Evolutionary conservation across 1,284 basidiomycete genomes (phyloP), one percentile per base, ranked within the genome.

Genomic region (Golubevia pallescens): DNA sequence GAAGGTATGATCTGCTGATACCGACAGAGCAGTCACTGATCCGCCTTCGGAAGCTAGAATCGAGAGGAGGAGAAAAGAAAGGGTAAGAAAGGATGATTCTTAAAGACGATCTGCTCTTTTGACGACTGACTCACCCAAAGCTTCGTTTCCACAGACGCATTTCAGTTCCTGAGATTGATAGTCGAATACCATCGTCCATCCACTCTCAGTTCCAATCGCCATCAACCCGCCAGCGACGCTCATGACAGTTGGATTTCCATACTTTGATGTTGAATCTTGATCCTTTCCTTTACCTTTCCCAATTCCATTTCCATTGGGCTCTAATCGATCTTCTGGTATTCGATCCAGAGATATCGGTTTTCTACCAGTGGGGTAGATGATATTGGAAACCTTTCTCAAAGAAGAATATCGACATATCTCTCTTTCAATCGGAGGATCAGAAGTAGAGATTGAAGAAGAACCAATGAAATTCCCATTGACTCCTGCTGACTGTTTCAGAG

Each of bases 1-100:
- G 84, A 91, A 98, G 0, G 95, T 96, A 76, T 95, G 93, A 81
- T 99, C 97, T 71, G 93, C 91, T 2, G 95, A 97, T 60, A 99
- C 88, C 1, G 94, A 91, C 3, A 99, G 86, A 0, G 95, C 92
- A 4, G 94, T 97, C 16, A 97, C 93, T n/a, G 93, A 86, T 14
- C 94, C 94, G 16, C 91, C 87, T 8, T 87, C 86, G 77, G 87
- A 90, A 57, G 88, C 91, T 92, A 84, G 66, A 66, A 53, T 14
- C 4, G 10, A 20, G 8, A 23, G n/a, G 23, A 66, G 56, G 13
- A 60, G 32, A 34, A 56, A 54, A 13, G 59, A 56, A 20, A 52
- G 51, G 32, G 6, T 52, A 20, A 19, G 1, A 65, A 13, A 20
- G 23, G 53, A 61, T 42, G 32, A 58, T 57, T 28, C 23, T 6